These are phyloP conservation scores for Fusarium tupiense DNA, from an alignment of 2,329 filamentous ascomycete species.

Conservation along the genomic window DNA sequence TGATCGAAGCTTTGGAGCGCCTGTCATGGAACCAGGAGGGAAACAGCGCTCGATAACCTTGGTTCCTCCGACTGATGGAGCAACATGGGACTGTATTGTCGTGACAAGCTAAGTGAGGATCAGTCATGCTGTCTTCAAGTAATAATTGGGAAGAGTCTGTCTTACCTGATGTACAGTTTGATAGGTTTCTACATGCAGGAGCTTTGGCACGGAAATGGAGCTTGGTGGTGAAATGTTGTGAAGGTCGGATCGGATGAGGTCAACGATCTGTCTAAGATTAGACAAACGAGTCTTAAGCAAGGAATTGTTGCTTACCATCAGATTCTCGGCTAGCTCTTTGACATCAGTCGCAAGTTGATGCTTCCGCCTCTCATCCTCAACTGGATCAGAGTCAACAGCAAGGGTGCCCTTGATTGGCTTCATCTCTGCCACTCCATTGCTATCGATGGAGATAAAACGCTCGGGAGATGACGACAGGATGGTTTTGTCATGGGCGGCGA, in stretches of 20 bases:
- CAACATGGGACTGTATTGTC: not conserved
- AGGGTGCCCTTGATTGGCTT: not conserved
- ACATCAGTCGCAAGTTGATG: not conserved
- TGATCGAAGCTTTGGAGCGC: not conserved
- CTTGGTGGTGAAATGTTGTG: not conserved
- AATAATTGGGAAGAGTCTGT: accelerated
- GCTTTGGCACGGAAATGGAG: not conserved
- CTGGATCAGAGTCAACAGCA: not conserved
- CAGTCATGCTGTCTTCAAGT: accelerated
- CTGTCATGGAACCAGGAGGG: not conserved
- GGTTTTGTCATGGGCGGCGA: not conserved
- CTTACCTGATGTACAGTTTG: not conserved
- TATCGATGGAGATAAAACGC: not conserved
- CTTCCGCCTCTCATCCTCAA: not conserved
- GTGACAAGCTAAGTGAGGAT: not conserved
- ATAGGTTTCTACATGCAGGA: not conserved
- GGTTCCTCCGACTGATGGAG: not conserved
- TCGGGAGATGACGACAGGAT: not conserved
- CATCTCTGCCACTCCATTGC: not conserved
- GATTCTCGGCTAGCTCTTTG: not conserved
- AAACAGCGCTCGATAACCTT: not conserved
- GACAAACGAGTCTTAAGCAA: accelerated
- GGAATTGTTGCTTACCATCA: not conserved
- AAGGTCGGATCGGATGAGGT: not conserved
- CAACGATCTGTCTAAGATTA: not conserved